A percentile compares a stretch with the other conserved stretches of the same genome.
These are phyloP conservation scores for Pyracantha coccinea DNA, from an alignment of 331 rosid genomes.

Conservation along the genomic window DNA sequence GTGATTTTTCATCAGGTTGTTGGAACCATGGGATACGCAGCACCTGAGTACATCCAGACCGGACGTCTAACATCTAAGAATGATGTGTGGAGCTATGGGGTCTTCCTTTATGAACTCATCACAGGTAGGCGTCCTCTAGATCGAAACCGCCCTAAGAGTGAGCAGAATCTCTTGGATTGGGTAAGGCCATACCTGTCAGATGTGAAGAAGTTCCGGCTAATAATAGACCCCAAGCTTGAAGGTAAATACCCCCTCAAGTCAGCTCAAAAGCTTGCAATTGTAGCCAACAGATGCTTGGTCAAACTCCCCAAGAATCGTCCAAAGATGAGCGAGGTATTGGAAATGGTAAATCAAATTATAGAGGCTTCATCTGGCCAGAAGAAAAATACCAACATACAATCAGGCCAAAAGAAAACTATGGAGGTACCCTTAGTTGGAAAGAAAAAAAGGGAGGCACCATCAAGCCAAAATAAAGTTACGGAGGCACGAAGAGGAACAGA, in stretches of 20 bases:
- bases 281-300: slow-evolving; percentile 79
- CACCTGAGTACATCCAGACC: slow-evolving; percentile 91
- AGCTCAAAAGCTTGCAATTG: slow-evolving; percentile 55
- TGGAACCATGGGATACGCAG: slow-evolving; percentile 96
- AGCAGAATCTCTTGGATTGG: slow-evolving; percentile 96
- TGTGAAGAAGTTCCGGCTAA: slow-evolving; percentile 60
- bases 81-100: slow-evolving; percentile 98
- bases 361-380: slow-evolving; percentile 29
- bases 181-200: slow-evolving; percentile 75
- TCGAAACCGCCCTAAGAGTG: slow-evolving; percentile 74
- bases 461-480: background rate
- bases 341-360: slow-evolving; percentile 58
- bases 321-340: slow-evolving; percentile 89
- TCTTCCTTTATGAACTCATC: slow-evolving; percentile 89
- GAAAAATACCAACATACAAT: slow-evolving; percentile 15
- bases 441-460: slow-evolving; percentile 21
- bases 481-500: slow-evolving; percentile 29
- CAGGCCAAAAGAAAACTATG: slow-evolving; percentile 1
- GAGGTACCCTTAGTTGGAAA: slow-evolving; percentile 23
- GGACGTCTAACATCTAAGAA: slow-evolving; percentile 88
- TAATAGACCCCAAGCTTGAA: slow-evolving; percentile 84
- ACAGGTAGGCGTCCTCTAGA: slow-evolving; percentile 91
- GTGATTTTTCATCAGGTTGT: slow-evolving; percentile 58
- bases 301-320: slow-evolving; percentile 80
- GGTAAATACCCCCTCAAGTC: slow-evolving; percentile 54